These are phyloP conservation scores for Excoecaria cochinchinensis DNA, from an alignment of 345 rosid genomes.

Conservation along the genomic window DNA sequence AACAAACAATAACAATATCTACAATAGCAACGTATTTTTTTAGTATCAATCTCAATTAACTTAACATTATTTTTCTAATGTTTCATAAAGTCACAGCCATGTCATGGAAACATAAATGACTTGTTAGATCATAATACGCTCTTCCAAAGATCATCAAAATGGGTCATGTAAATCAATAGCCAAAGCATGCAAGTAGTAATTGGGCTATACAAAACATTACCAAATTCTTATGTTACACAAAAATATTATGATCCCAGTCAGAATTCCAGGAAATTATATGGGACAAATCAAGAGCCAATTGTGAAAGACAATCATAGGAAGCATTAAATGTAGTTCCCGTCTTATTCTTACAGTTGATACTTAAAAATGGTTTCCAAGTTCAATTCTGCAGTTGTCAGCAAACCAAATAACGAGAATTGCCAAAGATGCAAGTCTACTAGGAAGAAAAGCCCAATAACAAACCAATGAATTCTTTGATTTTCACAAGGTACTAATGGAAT, in stretches of 20 bases:
- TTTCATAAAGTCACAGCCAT: background rate
- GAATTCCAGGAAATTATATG: background rate
- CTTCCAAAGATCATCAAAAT: background rate
- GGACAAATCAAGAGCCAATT: background rate
- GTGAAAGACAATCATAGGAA: background rate
- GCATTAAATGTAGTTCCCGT: background rate
- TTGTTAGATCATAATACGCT: background rate
- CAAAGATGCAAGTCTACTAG: background rate
- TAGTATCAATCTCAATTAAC: background rate
- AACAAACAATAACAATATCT: background rate
- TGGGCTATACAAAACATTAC: background rate
- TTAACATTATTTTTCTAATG: background rate
- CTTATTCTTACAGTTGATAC: background rate
- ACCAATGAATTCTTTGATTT: background rate
- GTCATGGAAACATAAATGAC: background rate
- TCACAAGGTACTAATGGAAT: background rate
- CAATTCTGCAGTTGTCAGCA: background rate
- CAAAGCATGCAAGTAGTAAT: background rate
- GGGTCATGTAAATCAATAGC: slow-evolving; percentile 2
- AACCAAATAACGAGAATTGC: background rate
- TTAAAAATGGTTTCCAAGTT: slow-evolving; percentile 2
- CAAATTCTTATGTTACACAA: background rate
- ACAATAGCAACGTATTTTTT: background rate
- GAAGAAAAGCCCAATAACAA: background rate
- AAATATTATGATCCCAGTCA: background rate